Percentiles rank a stretch among this genome's conserved stretches.
Evolutionary conservation across 352 stramenopile species (phyloP).

Genomic region (Phytophthora constricta): DNA sequence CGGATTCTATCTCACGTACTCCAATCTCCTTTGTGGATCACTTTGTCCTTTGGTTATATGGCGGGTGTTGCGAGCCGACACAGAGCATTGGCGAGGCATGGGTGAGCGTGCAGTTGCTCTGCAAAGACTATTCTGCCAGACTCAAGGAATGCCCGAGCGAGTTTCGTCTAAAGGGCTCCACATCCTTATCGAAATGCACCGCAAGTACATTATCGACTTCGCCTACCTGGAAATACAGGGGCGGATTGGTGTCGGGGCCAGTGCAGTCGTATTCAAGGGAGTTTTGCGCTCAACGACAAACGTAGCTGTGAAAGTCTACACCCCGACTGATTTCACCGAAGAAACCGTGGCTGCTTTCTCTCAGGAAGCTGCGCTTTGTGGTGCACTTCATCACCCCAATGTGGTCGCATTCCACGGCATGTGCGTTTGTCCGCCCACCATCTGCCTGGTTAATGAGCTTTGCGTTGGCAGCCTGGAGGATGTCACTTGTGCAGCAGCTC

Average conservation of each 20-base stretch:
- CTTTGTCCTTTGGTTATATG: slow-evolving; percentile 68
- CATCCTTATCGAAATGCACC: slow-evolving; percentile 75
- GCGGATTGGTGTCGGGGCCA: slow-evolving; percentile 57
- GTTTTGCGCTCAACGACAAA: slow-evolving; percentile 51
- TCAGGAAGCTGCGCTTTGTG: slow-evolving; percentile 65
- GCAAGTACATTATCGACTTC: slow-evolving; percentile 80
- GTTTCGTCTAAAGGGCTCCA: slow-evolving; percentile 66
- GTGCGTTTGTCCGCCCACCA: slow-evolving; percentile 68
- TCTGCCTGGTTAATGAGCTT: slow-evolving; percentile 74
- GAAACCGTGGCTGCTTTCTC: slow-evolving; percentile 63
- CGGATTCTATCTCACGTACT: slow-evolving; percentile 70
- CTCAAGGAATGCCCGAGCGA: slow-evolving; percentile 50
- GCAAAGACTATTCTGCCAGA: slow-evolving; percentile 55
- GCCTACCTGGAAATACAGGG: slow-evolving; percentile 63
- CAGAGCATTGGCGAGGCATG: slow-evolving; percentile 68
- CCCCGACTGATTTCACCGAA: slow-evolving; percentile 63
- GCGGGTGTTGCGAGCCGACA: slow-evolving; percentile 64
- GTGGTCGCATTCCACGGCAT: slow-evolving; percentile 72
- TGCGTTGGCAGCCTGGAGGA: slow-evolving; percentile 69
- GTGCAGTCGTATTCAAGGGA: slow-evolving; percentile 58
- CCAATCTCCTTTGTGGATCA: slow-evolving; percentile 58
- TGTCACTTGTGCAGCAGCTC: slow-evolving; percentile 46
- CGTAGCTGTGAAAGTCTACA: slow-evolving; percentile 79
- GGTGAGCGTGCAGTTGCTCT: slow-evolving; percentile 49
- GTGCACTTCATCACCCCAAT: slow-evolving; percentile 64